Evolutionary conservation across 208 protist genomes (phyloP), one percentile per base, ranked within the genome.

Genomic region (Trypanosoma mega): DNA sequence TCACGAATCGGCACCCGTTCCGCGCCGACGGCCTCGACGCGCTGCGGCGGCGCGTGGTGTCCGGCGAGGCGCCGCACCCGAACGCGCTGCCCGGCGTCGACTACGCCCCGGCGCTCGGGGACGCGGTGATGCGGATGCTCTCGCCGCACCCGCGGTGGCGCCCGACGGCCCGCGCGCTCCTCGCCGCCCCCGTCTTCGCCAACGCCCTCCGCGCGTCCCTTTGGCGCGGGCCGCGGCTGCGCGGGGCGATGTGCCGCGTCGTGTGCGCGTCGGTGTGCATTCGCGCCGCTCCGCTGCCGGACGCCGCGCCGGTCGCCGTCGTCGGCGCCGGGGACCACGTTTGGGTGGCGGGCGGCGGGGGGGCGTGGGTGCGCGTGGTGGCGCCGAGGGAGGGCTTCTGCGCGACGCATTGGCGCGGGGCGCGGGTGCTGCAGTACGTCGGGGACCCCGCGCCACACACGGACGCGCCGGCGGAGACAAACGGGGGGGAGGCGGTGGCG

Each of bases 121-220:
- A 70, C 45, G 53, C 71, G 20, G 63, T 68, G 16, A 53, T 76
- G 63, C 33, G 20, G 24, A 69, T 65, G 59, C 54, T 76, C 21
- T n/a, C 21, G 23, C 61, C 62, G 63, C 5, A 52, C 12, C 46
- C 50, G 18, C 45, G n/a, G 3, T 3, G 8, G 20, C 69, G 69
- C 21, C 69, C 69, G 2, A 59, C 53, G 14, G 54, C 49, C 21
- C 56, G 59, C 1, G 33, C 64, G 20, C 62, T 76, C n/a, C 69
- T 92, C 43, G 21, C 59, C 9, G 71, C 66, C 18, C 36, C 47
- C 12, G n/a, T 83, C 8, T 85, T 92, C 30, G 18, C 27, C 9
- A 12, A 29, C 0, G 33, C 55, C n/a, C 58, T 92, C 9, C 2
- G 20, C 14, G n/a, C 21, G 14, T 69, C 41, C 33, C 63, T 50